A percentile compares a stretch with the other conserved stretches of the same genome.
Conservation (phyloP, 495 filamentous ascomycete genomes). For the Hyaloscypha variabilis region DNA sequence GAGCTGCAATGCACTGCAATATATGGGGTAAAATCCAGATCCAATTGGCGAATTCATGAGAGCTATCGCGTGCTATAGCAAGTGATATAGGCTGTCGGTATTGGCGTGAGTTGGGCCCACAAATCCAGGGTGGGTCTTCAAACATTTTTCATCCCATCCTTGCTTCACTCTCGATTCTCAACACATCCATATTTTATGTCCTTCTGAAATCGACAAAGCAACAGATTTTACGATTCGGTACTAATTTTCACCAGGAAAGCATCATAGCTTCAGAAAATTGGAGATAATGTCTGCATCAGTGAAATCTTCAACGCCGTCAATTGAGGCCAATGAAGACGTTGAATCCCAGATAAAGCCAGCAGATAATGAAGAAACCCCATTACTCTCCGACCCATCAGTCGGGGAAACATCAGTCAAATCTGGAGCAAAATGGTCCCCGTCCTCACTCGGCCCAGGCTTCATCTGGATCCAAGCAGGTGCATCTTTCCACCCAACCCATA, state of each 20-base stretch:
- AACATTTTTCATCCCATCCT: no score
- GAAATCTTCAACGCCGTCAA: background rate
- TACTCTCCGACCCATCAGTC: background rate
- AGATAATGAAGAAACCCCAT: background rate
- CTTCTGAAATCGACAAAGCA: no score
- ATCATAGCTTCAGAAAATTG: no score
- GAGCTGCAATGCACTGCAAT: background rate
- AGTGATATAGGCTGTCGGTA: background rate
- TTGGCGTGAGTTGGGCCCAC: background rate
- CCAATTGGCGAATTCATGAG: background rate
- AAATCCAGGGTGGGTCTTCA: background rate
- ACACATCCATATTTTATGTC: background rate
- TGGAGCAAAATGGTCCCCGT: constrained; percentile 2
- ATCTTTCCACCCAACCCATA: background rate
- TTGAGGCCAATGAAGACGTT: background rate
- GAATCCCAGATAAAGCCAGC: background rate
- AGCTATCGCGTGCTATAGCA: background rate
- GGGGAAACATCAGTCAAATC: background rate
- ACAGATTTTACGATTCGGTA: no score
- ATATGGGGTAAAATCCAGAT: background rate
- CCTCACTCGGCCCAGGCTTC: constrained; percentile 34
- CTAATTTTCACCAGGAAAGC: background rate
- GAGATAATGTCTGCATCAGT: background rate
- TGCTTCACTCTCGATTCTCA: background rate
- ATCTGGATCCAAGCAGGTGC: constrained; percentile 46